Evolutionary conservation across 2,329 filamentous ascomycete genomes (phyloP), one percentile per base, ranked within the genome.

Genomic region (Scopulariopsis brevicaulis): DNA sequence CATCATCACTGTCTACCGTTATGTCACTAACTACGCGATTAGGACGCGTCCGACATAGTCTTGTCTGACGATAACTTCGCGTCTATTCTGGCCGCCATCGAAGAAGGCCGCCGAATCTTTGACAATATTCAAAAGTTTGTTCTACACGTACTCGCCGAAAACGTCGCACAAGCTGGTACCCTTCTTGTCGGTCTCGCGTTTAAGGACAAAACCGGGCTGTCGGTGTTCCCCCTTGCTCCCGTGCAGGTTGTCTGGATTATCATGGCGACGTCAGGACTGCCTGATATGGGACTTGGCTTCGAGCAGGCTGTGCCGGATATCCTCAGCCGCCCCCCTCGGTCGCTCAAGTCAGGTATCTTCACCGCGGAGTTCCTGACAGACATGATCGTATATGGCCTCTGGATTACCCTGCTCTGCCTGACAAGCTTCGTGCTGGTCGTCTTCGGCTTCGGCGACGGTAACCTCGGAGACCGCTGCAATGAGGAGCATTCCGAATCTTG

Each of bases 91-190:
- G 69, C 68, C 32, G 66, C 68, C 6, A 81, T 87, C n/a, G 82
- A 86, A 66, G 83, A 87, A 70, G 84, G 84, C 4, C 77, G 84
- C 24, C 73, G 83, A 10, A 84, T 86, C 62, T 87, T 87, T 64
- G 84, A 87, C 66, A 87, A 87, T 63, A 86, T 87, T 59, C 83
- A 87, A 64, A 87, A 86, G 62, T 87, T 87, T 64, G 81, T 87
- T 25, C 76, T 87, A 1, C 83, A 85, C 65, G 72, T 87, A 14
- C 74, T 87, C 22, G 80, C 83, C 0, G 77, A 85, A 62, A 89
- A 89, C 60, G 79, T 89, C 52, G 84, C 82, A 1, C 82, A 88
- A 61, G 86, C 85, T 1, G 77, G 79, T 57, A 82, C 81, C 0
- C 74, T 90, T 8, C 78, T 90, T 6, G 79, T 87, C 43, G 85